Evolutionary conservation across 768 basidiomycete species (phyloP), one percentile per base, ranked within the genome.

Genomic region (Termitomyces heimii): DNA sequence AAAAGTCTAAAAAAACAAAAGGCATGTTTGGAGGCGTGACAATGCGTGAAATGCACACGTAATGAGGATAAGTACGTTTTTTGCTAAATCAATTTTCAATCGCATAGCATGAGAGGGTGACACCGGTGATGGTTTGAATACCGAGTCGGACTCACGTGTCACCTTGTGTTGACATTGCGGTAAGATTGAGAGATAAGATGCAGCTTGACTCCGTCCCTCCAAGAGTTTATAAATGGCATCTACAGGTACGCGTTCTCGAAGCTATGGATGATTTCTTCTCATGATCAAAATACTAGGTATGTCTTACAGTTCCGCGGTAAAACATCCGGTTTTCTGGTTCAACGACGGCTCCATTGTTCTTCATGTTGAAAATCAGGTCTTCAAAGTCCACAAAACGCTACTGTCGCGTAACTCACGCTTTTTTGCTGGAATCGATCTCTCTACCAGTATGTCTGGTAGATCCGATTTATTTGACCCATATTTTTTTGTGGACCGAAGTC

Each of bases 281-380:
- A n/a, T 37, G 37, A 52, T 9, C 12, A 32, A 14, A 4, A 3
- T 18, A 32, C 12, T 8, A 54, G 53, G n/a, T 29, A 29, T 1
- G 16, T 7, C 16, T 9, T 32, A 44, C 31, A 43, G 20, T 4
- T 32, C 42, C 16, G 31, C 42, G 2, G 22, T 35, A 26, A 53
- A 54, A 34, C 82, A 86, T 65, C 75, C 78, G 0, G 68, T 69
- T 24, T 86, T 81, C 65, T 89, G 85, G 85, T 82, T 88, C 60
- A 75, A 83, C 34, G 86, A 89, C 63, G 88, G 83, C 57, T 82
- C 82, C 20, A 66, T 86, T 13, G 68, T 85, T 31, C 64, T 89
- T 35, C 71, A 71, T 57, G 70, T 79, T 35, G 67, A 75, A 58
- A 66, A 73, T 22, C 66, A 75, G 26, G 62, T 74, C 24, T 90